Conservation (phyloP, 2,329 filamentous ascomycete species). For the Botrytis aclada region DNA sequence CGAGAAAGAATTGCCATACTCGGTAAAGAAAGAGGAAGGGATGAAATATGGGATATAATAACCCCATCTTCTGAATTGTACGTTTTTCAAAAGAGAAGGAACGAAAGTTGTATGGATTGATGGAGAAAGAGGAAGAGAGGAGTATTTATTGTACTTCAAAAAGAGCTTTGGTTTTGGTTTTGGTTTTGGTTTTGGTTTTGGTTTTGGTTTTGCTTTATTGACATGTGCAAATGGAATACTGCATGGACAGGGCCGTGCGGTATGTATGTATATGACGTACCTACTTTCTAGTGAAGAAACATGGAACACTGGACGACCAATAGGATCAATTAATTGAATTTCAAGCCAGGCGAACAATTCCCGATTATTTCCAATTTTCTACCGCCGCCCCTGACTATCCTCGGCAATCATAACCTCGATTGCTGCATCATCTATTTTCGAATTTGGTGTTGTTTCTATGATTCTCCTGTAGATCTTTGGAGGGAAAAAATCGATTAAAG, state of each 20-base stretch:
- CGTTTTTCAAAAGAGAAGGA: not conserved
- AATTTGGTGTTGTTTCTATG: not conserved
- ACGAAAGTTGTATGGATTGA: not conserved
- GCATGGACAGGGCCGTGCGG: not conserved
- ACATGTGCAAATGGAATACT: conserved; percentile 9
- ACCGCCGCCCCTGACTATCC: not conserved
- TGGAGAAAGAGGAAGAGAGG: not conserved
- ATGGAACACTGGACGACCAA: not conserved
- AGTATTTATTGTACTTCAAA: not conserved
- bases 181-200: not conserved
- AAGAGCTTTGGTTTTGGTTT: not conserved
- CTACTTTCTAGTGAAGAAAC: not conserved
- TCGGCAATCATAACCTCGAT: not conserved
- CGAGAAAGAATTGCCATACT: conserved; percentile 61
- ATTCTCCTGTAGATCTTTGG: not conserved
- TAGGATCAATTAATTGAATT: not conserved
- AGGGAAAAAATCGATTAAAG: too few species aligned
- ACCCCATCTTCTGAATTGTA: conserved; percentile 23
- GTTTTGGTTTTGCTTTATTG: not conserved
- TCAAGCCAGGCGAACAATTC: not conserved
- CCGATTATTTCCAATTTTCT: not conserved
- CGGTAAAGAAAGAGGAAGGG: conserved; percentile 62
- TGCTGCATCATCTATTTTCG: not conserved
- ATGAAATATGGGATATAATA: conserved; percentile 42
- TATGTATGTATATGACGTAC: not conserved